These are phyloP conservation scores for Yueomyces sp. DNA, from an alignment of 805 yeast genomes.

Conservation along the genomic window DNA sequence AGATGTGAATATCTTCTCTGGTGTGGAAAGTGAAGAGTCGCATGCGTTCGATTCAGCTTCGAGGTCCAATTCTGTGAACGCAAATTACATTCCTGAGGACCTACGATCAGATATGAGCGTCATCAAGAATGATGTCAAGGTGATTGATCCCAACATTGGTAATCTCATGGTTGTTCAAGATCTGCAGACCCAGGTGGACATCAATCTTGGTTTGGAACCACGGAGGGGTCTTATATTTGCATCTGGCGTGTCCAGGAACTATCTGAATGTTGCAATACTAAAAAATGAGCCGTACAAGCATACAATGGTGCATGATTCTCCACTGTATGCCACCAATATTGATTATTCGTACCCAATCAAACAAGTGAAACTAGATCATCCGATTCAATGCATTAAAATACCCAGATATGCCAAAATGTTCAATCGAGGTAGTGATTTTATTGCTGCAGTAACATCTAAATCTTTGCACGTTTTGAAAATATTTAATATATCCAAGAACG, in stretches of 20 bases:
- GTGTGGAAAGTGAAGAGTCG: conserved; percentile 9
- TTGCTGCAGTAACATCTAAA: conserved; percentile 28
- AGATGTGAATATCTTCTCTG: conserved; percentile 10
- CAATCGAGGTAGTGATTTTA: conserved; percentile 14
- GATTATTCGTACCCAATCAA: conserved; percentile 1
- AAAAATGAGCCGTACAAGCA: too few species aligned
- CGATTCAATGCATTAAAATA: conserved; percentile 30
- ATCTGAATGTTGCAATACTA: too few species aligned
- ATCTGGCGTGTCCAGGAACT: too few species aligned
- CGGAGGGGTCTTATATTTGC: too few species aligned
- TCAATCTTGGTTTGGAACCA: conserved; percentile 6
- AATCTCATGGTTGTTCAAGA: conserved; percentile 7
- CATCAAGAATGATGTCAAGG: background rate
- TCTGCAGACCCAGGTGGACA: conserved; percentile 14
- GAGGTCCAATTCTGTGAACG: conserved; percentile 2
- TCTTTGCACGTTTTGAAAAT: conserved; percentile 25
- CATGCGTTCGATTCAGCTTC: conserved; percentile 5
- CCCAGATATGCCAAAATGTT: conserved; percentile 14
- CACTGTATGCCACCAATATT: background rate
- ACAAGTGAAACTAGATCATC: conserved; percentile 21
- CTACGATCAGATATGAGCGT: conserved; percentile 4
- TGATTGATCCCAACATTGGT: conserved; percentile 13
- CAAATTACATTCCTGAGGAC: conserved; percentile 12
- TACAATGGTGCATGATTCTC: background rate
- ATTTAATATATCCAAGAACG: conserved; percentile 2